phyloP scores from a whole-genome alignment of 202 grass and related monocot genomes.

The Cymbopogon flexuosus region DNA sequence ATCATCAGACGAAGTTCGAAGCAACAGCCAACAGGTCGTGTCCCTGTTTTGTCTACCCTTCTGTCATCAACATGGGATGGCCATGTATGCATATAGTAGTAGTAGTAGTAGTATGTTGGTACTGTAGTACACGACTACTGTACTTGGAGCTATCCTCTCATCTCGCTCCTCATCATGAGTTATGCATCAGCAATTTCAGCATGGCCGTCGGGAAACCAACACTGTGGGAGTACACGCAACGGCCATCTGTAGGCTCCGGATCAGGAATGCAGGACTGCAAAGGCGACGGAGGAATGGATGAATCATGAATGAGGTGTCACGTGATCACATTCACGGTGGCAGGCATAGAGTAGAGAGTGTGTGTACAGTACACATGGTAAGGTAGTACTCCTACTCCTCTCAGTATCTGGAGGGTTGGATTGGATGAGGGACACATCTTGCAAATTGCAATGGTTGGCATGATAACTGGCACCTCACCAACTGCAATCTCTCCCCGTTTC shows the following conservation, averaged over 20 bases:
- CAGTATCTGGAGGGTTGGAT: background rate
- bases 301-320: background rate
- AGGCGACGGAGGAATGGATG: background rate
- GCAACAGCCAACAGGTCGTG: background rate
- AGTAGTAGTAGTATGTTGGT: too few species aligned
- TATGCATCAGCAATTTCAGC: background rate
- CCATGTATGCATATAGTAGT: too few species aligned
- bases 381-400: too few species aligned
- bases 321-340: slow-evolving; percentile 1
- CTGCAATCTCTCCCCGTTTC: too few species aligned
- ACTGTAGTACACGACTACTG: too few species aligned
- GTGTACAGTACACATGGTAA: too few species aligned
- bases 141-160: background rate
- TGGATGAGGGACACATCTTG: background rate
- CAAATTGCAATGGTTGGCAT: background rate
- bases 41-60: background rate
- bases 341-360: background rate
- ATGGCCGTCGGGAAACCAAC: background rate
- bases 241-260: background rate
- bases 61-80: background rate
- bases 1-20: background rate
- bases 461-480: background rate
- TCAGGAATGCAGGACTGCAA: background rate
- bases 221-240: background rate
- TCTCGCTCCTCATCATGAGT: background rate